phyloP scores from a whole-genome alignment of 352 stramenopile genomes.

The Globisporangium spiculum region DNA sequence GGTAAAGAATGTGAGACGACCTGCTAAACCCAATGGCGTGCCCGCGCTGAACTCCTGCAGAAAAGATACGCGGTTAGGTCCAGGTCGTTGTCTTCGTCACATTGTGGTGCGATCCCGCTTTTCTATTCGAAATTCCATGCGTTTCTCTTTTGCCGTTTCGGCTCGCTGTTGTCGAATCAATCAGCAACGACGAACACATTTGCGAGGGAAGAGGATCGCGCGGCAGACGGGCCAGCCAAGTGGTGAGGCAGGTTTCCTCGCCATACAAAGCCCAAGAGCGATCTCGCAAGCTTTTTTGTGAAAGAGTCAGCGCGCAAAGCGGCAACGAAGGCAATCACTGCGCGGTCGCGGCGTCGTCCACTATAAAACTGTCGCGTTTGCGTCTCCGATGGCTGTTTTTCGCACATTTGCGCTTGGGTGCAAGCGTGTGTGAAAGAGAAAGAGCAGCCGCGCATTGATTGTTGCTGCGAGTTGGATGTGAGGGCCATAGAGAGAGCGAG shows the following conservation, averaged over 20 bases:
- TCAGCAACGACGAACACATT: not conserved
- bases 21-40: not conserved
- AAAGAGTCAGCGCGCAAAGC: constrained; percentile 2
- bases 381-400: constrained; percentile 4
- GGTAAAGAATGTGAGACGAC: not conserved
- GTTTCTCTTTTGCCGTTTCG: constrained; percentile 5
- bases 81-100: not conserved
- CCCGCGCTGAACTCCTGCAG: not conserved
- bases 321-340: not conserved
- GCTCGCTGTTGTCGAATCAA: not conserved
- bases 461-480: not conserved
- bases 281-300: not conserved
- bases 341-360: not conserved
- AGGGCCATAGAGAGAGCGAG: not conserved
- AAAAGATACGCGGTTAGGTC: not conserved
- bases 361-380: not conserved
- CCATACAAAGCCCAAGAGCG: not conserved
- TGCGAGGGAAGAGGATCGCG: not conserved
- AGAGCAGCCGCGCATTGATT: not conserved
- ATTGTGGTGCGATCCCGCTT: not conserved
- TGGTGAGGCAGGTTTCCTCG: not conserved
- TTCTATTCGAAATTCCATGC: not conserved
- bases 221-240: not conserved
- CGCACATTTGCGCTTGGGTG: not conserved
- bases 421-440: constrained; percentile 1